Conservation (phyloP, 257 asterid species). For the Scutellaria baicalensis region DNA sequence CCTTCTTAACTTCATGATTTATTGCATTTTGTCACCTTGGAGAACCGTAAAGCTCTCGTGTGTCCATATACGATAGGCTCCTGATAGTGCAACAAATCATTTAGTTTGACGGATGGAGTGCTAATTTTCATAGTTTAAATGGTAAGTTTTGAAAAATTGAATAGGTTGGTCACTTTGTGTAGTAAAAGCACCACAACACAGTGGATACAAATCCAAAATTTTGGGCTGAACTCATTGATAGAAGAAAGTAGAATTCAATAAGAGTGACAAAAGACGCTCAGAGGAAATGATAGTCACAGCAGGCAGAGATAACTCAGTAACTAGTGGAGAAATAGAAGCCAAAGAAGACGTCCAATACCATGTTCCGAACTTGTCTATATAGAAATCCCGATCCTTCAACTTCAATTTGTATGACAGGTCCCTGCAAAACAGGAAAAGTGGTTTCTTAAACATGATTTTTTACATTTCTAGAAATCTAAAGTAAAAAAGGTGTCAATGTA, state of each 20-base stretch:
- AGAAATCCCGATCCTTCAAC: conserved; percentile 94
- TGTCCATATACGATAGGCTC: no score
- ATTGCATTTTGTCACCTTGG: neutral
- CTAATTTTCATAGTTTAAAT: neutral
- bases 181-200: no score
- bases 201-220: no score
- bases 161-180: no score
- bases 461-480: neutral
- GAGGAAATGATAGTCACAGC: neutral
- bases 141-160: neutral
- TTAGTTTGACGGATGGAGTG: neutral
- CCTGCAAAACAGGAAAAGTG: conserved; percentile 37
- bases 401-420: conserved; percentile 78
- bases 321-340: neutral
- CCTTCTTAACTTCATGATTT: neutral
- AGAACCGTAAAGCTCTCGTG: neutral
- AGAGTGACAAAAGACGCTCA: neutral
- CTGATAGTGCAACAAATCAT: neutral
- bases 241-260: neutral
- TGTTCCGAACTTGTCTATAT: conserved; percentile 90
- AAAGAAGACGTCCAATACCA: conserved; percentile 38
- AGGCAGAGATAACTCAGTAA: no score
- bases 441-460: neutral
- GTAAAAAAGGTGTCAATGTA: neutral
- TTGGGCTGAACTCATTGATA: neutral